Evolutionary conservation across 2,329 filamentous ascomycete species (phyloP), one percentile per base, ranked within the genome.

Genomic region (Lecanicillium sp.): DNA sequence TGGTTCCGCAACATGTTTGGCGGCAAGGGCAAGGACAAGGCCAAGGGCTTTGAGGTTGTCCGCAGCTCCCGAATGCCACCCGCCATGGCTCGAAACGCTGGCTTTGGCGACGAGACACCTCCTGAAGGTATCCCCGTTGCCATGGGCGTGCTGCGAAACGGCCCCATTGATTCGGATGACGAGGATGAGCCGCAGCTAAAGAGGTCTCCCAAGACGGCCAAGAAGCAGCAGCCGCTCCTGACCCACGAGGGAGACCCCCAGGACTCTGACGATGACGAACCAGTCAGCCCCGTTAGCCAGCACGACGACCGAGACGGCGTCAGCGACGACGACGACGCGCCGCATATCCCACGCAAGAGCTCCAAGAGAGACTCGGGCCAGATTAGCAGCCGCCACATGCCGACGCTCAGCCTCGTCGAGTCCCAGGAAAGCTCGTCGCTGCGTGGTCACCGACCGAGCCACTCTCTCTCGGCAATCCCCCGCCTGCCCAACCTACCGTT

Each of bases 1-100:
- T 98, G 90, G 88, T 78, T 97, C 59, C 82, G 86, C 49, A 76
- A 72, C 37, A 56, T 95, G 5, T 76, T 95, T 42, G 81, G 81
- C 11, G 84, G 83, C 13, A 94, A 94, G 64, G 87, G 81, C 6
- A 96, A 95, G 56, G 90, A 96, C 48, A 94, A 94, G 61, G 82
- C 83, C 48, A 97, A 97, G 61, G 92, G 92, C 0, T 98, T 98
- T 49, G 92, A 97, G 58, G 92, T 98, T 5, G 90, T 98, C 13
- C 72, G 92, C 52, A 96, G 89, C 56, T 78, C 87, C 7, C 77
- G 89, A 40, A 88, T 92, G 67, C 88, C 88, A 3, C 82, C 84
- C 6, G 80, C 81, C 42, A 84, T 59, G 52, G 55, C 74, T 72
- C 46, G 64, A 66, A 48, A 68, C 59, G 53, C 71, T 62, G 57